Base-by-base conservation (phyloP, 768 basidiomycete species). In the Phanerodontia chrysosporium region DNA sequence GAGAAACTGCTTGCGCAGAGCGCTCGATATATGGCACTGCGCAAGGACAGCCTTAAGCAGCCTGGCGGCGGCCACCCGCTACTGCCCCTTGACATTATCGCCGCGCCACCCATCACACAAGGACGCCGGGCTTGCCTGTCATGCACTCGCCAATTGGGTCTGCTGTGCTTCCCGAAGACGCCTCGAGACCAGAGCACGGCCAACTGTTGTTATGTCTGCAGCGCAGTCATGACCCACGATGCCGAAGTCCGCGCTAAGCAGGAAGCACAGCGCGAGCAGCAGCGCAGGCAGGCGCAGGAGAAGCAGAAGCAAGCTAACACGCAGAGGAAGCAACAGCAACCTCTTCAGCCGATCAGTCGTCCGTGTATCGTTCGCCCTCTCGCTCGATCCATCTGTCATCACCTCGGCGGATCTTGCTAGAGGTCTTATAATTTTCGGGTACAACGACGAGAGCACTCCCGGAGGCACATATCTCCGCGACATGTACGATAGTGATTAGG, bases 401-500 rank as follows among this genome's bases (percentile, higher is more conserved):
- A 14, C 14, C 32, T 7, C 14, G 14, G 8, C 32, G 8, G 18
- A 42, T 18, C 4, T 9, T 5, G 21, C 22, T 25, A 22, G 27
- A 3, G 22, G 10, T 6, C 6, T 5, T 28, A 22, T 13, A 22
- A 24, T 48, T 6, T 35, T 51, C 22, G 28, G 51, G 13, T 51
- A 22, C 35, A 36, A 53, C 25, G 52, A 53, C 5, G 52, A 53
- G 39, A 22, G 25, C 13, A 35, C 24, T 24, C 32, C 32, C 21
- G 52, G 52, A 12, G 22, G 52, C n/a, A 51, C 49, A n/a, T 51
- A 53, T 24, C 13, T 1, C 13, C 52, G 35, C 14, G 52, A 53
- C 32, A 39, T 39, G 52, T 39, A 53, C 13, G 32, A 53, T 13
- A 53, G 52, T 16, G 52, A 53, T 36, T 53, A 39, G n/a, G n/a